Evolutionary conservation across 1,284 basidiomycete species (phyloP), one percentile per base, ranked within the genome.

Genomic region (Cutaneotrichosporon curvatum): DNA sequence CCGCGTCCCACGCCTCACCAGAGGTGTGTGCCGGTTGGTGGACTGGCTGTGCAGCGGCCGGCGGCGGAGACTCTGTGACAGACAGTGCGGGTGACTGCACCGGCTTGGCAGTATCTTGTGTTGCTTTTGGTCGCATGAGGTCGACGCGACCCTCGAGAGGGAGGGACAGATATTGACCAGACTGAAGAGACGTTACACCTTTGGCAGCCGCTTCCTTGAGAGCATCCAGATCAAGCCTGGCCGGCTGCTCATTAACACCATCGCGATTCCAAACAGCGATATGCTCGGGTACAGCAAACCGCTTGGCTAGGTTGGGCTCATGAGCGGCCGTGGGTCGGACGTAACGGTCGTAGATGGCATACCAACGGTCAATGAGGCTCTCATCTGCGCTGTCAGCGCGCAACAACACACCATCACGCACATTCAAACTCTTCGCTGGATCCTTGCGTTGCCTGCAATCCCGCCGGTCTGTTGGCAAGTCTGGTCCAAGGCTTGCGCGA

Each of bases 401-500:
- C n/a, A n/a, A n/a, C n/a, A n/a, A n/a, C n/a, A 28, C 25, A 28
- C 25, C 25, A 28, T 7, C 7, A 28, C 25, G 8, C 25, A 28
- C 25, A 28, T 28, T 28, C 25, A 28, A 7, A 28, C 7, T 12
- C 25, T 12, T 28, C 25, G 12, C 12, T 28, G 25, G 25, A 28
- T 12, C 25, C 25, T 7, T 7, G 7, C 8, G 25, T 7, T 7
- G 25, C 7, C 25, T 28, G 25, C 25, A 28, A 7, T 12, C 45
- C 56, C 50, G 71, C 62, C 4, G 81, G 75, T 30, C 86, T 82
- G 66, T 75, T 80, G 31, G 79, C 68, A 41, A 89, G 76, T 18
- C 79, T 78, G 35, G 79, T 77, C 94, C 94, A 98, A 10, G 94
- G 94, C 72, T 98, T 98, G 68, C 86, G 80, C 15, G 81, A 77